Evolutionary conservation across 2,329 filamentous ascomycete genomes (phyloP), one percentile per base, ranked within the genome.

Genomic region (Aspergillus neoniger): DNA sequence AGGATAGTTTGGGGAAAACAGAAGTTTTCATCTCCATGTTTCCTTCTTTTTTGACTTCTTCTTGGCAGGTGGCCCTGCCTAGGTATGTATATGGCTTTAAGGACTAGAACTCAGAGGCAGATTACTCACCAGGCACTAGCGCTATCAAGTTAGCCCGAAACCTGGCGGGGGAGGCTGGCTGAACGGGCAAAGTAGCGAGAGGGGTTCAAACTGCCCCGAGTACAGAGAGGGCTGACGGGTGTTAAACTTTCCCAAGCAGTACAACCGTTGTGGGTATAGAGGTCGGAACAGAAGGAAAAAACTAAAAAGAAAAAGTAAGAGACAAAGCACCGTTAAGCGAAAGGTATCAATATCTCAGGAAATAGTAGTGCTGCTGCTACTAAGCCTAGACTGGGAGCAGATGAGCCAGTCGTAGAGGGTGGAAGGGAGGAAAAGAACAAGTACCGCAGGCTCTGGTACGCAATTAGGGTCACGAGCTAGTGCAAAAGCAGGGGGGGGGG

Each of bases 401-500:
- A 50, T 17, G 47, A 50, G 47, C 47, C 47, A 50, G 47, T 50
- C 17, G 47, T 28, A 50, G 47, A 32, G 25, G 25, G 25, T 32
- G 25, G 47, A 50, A 49, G 25, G 47, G 47, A 28, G 17, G 47
- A 50, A 50, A 50, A n/a, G 47, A 19, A 19, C 47, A 30, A 50
- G 47, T 50, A 32, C 47, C 47, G 25, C 23, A 32, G 32, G 47
- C 47, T n/a, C 47, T 50, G 32, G 32, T 36, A 50, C 25, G 47
- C 47, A 50, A 50, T 30, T 50, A 50, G 47, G 47, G 47, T 50
- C 47, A 50, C 47, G 47, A 50, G 47, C 47, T 50, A 50, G 47
- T 28, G 47, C 47, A 50, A 50, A 44, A 50, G 47, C 47, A 50
- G 47, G 47, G 44, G 47, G 25, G n/a, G n/a, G 47, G 47, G 44